phyloP scores from a whole-genome alignment of 306 rosid genomes.

The Sechiopsis laciniata region DNA sequence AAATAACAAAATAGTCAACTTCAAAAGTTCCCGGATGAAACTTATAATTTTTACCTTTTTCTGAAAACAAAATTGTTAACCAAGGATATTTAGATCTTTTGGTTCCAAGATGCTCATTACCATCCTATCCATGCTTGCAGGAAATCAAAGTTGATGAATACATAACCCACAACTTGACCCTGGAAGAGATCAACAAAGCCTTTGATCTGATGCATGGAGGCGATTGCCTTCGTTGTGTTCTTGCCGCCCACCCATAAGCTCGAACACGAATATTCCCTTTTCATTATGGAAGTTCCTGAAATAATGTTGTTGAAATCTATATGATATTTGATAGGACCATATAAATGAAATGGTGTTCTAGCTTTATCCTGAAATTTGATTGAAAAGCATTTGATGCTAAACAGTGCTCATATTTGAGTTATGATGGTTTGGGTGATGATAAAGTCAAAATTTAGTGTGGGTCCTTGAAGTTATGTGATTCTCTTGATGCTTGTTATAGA shows the following conservation, averaged over 20 bases:
- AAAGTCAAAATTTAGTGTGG: neutral
- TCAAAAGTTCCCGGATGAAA: no score
- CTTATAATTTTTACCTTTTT: no score
- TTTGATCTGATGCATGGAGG: conserved; percentile 89
- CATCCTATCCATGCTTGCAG: conserved; percentile 36
- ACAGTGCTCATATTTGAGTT: neutral
- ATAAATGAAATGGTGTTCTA: neutral
- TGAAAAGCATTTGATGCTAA: neutral
- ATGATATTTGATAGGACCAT: neutral
- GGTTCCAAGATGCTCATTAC: neutral
- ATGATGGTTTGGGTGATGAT: conserved; percentile 4
- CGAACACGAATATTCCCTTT: neutral
- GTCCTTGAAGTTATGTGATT: conserved; percentile 1
- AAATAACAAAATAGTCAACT: neutral
- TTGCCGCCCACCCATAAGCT: conserved; percentile 39
- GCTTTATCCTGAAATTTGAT: neutral
- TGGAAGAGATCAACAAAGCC: conserved; percentile 75
- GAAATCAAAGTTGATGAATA: conserved; percentile 96
- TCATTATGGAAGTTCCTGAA: conserved; percentile 16
- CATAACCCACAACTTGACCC: conserved; percentile 75
- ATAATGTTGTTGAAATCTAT: neutral
- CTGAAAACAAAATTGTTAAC: no score
- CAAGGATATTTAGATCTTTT: no score
- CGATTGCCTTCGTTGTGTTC: conserved; percentile 90
- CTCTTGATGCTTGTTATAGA: no score